Base-by-base conservation (phyloP, 495 filamentous ascomycete species). In the Trichoderma asperelloides region DNA sequence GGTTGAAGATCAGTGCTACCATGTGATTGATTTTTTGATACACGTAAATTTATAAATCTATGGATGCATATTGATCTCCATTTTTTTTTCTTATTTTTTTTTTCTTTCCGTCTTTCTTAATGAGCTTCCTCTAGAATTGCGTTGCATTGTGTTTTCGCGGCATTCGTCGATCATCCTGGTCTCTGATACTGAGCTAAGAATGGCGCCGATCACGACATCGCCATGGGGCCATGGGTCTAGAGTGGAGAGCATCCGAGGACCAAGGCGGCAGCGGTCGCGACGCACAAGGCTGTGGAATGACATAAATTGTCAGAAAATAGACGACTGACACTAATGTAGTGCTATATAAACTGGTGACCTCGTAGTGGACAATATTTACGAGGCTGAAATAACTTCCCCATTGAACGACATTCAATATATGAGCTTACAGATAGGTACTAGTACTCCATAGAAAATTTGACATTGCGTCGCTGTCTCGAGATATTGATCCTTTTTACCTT, bases 191-290 rank as follows among this genome's bases (percentile, higher is more conserved):
- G 55, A 60, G 55, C 55, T 60, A 60, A 60, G 28, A 60, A 28
- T 60, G 55, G 55, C 55, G 55, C 55, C 55, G 55, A 60, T 60
- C 55, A 60, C 55, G 55, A 60, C 55, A 60, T 60, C 55, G 55
- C 55, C 55, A 60, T 30, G 55, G 23, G 49, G 33, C 33, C 33
- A 37, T 7, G 33, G 23, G 25, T 18, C 55, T 13, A 15, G 11
- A 60, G 55, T 60, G 55, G 55, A 60, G 55, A 51, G 47, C 47
- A 13, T 60, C 9, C 30, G 1, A 27, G 9, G 23, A 11, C 55
- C 8, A 23, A 51, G n/a, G 47, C 47, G 47, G 47, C 43, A 45
- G 43, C n/a, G 43, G 43, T 37, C 33, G 33, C 33, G 33, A 8
- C 33, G 33, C 41, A 45, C 41, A 45, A 51, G 18, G 47, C 47